Base-by-base conservation (phyloP, 1,139 yeast species). In the Neolecta irregularis region DNA sequence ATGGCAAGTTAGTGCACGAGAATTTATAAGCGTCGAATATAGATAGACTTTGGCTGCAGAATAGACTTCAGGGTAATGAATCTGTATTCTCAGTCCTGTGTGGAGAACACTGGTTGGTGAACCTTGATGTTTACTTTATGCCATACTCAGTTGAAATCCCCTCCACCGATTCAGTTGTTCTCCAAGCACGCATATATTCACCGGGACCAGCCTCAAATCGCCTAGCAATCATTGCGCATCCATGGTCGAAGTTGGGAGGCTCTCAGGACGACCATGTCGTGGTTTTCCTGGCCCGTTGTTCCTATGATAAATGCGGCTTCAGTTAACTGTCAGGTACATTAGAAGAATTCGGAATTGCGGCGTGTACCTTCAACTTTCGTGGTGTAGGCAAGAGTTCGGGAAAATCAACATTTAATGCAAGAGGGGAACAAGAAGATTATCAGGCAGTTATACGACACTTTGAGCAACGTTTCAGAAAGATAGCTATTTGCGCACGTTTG, bases 1-100 rank as follows among this genome's bases (percentile, higher is more conserved):
- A 72, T 48, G 98, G 98, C 3, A 58, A 67, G 43, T 48, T 58
- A 32, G 76, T 74, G n/a, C n/a, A n/a, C n/a, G n/a, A n/a, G n/a
- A n/a, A n/a, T n/a, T n/a, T n/a, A n/a, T n/a, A n/a, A n/a, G n/a
- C n/a, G n/a, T n/a, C n/a, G n/a, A n/a, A n/a, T n/a, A n/a, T n/a
- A n/a, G n/a, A n/a, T n/a, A n/a, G n/a, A n/a, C n/a, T n/a, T n/a
- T n/a, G n/a, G n/a, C n/a, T n/a, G n/a, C n/a, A n/a, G n/a, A n/a
- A n/a, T n/a, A n/a, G n/a, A n/a, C n/a, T n/a, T n/a, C n/a, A n/a
- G n/a, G n/a, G n/a, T n/a, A n/a, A n/a, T n/a, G n/a, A n/a, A n/a
- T n/a, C n/a, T n/a, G n/a, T n/a, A n/a, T n/a, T n/a, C n/a, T n/a
- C n/a, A n/a, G n/a, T n/a, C n/a, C n/a, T n/a, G n/a, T n/a, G n/a